A percentile compares a stretch with the other conserved stretches of the same genome.
These are phyloP conservation scores for Picochlorum costavermella DNA, from an alignment of 139 green algal species.

Conservation along the genomic window DNA sequence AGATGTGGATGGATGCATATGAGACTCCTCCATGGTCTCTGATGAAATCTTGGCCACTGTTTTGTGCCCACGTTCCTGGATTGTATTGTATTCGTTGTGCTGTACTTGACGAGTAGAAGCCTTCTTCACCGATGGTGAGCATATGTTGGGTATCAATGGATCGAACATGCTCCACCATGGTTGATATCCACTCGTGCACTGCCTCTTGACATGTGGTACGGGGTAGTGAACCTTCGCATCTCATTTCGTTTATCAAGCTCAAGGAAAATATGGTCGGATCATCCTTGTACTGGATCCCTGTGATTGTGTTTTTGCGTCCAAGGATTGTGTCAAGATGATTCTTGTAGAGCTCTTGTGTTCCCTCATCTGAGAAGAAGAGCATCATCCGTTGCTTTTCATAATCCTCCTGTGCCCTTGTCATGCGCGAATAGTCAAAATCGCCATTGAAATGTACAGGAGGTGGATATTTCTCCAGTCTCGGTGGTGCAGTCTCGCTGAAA, in stretches of 20 bases:
- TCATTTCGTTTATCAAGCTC: slow-evolving; percentile 62
- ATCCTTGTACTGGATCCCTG: slow-evolving; percentile 36
- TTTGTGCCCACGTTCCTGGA: slow-evolving; percentile 29
- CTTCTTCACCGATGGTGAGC: slow-evolving; percentile 44
- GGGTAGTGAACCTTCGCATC: slow-evolving; percentile 9
- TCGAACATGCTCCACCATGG: slow-evolving; percentile 37
- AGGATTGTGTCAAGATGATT: slow-evolving; percentile 40
- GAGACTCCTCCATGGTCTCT: slow-evolving; percentile 40
- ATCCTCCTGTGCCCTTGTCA: neutral
- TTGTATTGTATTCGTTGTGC: slow-evolving; percentile 16
- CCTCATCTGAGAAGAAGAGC: slow-evolving; percentile 60
- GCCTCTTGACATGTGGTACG: slow-evolving; percentile 8
- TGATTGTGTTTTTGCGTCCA: slow-evolving; percentile 34
- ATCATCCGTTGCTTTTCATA: slow-evolving; percentile 23
- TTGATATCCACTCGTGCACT: slow-evolving; percentile 31
- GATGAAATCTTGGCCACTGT: slow-evolving; percentile 46
- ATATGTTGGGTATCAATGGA: slow-evolving; percentile 45
- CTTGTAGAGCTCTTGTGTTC: slow-evolving; percentile 44
- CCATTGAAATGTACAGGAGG: neutral
- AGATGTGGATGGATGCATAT: slow-evolving; percentile 50
- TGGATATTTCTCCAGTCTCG: neutral
- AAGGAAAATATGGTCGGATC: slow-evolving; percentile 73
- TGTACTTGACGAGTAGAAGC: slow-evolving; percentile 36
- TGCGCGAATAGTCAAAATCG: neutral
- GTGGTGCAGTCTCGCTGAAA: slow-evolving; percentile 33